phyloP scores from a whole-genome alignment of 768 basidiomycete species.

The Mycena alexandri region DNA sequence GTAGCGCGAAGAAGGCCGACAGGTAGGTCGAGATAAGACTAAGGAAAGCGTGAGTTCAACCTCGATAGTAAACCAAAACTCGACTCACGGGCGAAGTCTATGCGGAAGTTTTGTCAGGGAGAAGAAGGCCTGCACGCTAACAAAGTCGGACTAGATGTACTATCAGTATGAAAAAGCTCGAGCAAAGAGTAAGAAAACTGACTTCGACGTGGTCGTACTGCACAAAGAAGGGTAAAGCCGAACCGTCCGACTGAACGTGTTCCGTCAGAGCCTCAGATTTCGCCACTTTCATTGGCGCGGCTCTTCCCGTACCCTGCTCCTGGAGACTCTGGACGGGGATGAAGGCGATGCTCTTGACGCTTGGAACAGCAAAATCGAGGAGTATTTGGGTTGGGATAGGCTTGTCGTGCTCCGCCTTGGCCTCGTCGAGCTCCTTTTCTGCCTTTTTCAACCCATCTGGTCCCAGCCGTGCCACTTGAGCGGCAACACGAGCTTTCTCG shows the following conservation, averaged over 20 bases:
- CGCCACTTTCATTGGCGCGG: conserved; percentile 41
- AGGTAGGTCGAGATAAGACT: conserved; percentile 87
- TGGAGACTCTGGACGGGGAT: conserved; percentile 79
- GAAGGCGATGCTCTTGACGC: conserved; percentile 93
- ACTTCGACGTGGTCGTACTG: conserved; percentile 96
- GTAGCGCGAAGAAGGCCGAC: conserved; percentile 89
- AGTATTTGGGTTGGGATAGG: conserved; percentile 87
- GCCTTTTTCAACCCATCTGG: conserved; percentile 83
- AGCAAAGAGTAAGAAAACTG: conserved; percentile 27
- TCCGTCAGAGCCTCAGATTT: conserved; percentile 62
- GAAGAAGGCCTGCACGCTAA: conserved; percentile 83
- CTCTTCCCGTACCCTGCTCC: conserved; percentile 68
- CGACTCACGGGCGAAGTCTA: conserved; percentile 78
- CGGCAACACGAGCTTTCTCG: conserved; percentile 82
- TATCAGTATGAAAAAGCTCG: conserved; percentile 13
- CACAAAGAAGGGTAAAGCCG: conserved; percentile 85
- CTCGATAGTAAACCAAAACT: neutral
- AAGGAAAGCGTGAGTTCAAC: conserved; percentile 25
- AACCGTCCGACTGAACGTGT: conserved; percentile 77
- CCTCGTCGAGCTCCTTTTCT: conserved; percentile 76
- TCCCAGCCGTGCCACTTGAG: conserved; percentile 79
- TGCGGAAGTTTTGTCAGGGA: conserved; percentile 81
- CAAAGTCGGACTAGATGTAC: conserved; percentile 85
- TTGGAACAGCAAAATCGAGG: conserved; percentile 89
- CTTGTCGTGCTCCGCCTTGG: conserved; percentile 88